Evolutionary conservation across 306 rosid genomes (phyloP).

Genomic region (Cicer arietinum): DNA sequence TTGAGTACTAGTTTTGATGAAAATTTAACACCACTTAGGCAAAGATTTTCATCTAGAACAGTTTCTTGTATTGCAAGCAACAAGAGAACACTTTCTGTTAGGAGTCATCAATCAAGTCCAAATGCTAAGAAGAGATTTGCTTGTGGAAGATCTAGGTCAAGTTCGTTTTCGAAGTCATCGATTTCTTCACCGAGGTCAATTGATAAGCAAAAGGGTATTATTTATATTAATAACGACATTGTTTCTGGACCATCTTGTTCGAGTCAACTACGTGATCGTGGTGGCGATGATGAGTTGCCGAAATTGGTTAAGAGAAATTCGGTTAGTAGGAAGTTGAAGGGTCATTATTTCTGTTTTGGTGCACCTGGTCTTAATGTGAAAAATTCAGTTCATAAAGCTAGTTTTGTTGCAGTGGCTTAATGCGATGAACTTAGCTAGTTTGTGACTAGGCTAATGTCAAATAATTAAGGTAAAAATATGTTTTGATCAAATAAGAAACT

Average conservation of each 20-base stretch:
- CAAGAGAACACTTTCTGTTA: slow-evolving; percentile 85
- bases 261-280: slow-evolving; percentile 42
- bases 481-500: slow-evolving; percentile 37
- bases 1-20: slow-evolving; percentile 57
- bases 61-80: slow-evolving; percentile 46
- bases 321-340: slow-evolving; percentile 56
- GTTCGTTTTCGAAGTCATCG: slow-evolving; percentile 84
- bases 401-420: slow-evolving; percentile 71
- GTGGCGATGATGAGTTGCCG: slow-evolving; percentile 51
- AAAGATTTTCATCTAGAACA: slow-evolving; percentile 68
- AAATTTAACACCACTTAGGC: slow-evolving; percentile 75
- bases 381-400: slow-evolving; percentile 55
- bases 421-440: slow-evolving; percentile 36
- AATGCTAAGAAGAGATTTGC: slow-evolving; percentile 92
- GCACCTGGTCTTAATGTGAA: slow-evolving; percentile 64
- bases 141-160: slow-evolving; percentile 80
- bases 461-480: slow-evolving; percentile 31
- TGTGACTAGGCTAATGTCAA: slow-evolving; percentile 38
- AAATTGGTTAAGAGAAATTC: slow-evolving; percentile 50
- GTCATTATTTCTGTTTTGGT: slow-evolving; percentile 89
- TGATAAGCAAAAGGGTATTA: slow-evolving; percentile 74
- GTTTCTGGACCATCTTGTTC: slow-evolving; percentile 75
- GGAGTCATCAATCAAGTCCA: slow-evolving; percentile 96
- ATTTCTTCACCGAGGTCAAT: slow-evolving; percentile 77
- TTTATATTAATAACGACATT: slow-evolving; percentile 60